Percentiles rank a stretch among this genome's conserved stretches.
Evolutionary conservation across 202 grass and related monocot species (phyloP).

Genomic region (Zizania palustris): DNA sequence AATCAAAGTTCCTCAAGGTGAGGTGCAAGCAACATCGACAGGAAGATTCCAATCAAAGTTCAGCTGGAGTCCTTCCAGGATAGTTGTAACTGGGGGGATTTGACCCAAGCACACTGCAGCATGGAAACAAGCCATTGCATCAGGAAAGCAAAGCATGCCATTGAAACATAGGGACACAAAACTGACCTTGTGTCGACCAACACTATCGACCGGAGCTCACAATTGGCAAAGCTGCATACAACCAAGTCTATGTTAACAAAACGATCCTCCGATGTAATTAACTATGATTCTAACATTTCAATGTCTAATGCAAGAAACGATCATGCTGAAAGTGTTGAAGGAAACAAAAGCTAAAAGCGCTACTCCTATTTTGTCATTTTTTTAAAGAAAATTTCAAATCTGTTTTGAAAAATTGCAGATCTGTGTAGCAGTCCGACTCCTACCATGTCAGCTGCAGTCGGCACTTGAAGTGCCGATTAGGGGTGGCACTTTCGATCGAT

Average conservation of each 20-base stretch:
- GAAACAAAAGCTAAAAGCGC: not conserved
- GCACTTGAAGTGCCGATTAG: too few relatives aligned
- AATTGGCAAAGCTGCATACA: slow-evolving; percentile 71
- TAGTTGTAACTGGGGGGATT: slow-evolving; percentile 53
- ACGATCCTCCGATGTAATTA: not conserved
- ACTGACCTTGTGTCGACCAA: slow-evolving; percentile 81
- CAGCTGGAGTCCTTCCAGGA: slow-evolving; percentile 59
- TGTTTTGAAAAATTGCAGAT: too few relatives aligned
- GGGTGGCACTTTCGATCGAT: too few relatives aligned
- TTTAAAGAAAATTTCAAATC: too few relatives aligned
- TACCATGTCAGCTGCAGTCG: too few relatives aligned
- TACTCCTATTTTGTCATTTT: not conserved
- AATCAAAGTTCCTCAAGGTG: slow-evolving; percentile 20
- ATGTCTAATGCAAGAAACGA: not conserved
- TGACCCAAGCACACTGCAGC: slow-evolving; percentile 59
- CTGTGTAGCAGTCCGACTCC: too few relatives aligned
- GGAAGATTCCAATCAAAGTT: slow-evolving; percentile 61
- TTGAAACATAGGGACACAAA: not conserved
- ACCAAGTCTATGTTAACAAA: slow-evolving; percentile 29
- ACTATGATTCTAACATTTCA: slow-evolving; percentile 3
- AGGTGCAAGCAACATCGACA: slow-evolving; percentile 48
- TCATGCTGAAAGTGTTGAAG: not conserved
- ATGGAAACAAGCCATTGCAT: not conserved
- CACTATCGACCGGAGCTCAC: slow-evolving; percentile 84
- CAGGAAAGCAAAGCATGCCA: not conserved